Percentiles rank a stretch among this genome's conserved stretches.
These are phyloP conservation scores for Leccinum arenicola DNA, from an alignment of 768 basidiomycete species.

Conservation along the genomic window DNA sequence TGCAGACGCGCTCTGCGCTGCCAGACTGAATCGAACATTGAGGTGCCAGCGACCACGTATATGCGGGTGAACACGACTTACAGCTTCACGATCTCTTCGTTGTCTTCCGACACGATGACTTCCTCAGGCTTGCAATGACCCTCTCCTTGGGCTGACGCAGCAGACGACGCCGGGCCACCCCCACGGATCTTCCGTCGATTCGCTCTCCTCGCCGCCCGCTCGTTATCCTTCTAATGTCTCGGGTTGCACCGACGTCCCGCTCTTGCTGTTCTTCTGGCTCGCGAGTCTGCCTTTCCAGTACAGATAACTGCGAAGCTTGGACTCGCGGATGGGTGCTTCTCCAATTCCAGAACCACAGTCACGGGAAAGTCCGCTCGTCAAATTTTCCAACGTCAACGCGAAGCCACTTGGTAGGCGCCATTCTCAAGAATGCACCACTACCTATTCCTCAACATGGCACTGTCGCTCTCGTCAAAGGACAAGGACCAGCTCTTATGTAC, in stretches of 20 bases:
- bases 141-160: constrained; percentile 2
- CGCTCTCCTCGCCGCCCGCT: constrained; percentile 53
- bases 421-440: constrained; percentile 73
- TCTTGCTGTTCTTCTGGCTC: constrained; percentile 24
- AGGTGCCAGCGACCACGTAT: no score
- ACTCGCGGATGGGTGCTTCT: constrained; percentile 92
- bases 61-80: constrained; percentile 32
- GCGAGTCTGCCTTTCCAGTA: constrained; percentile 70
- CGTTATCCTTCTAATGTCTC: constrained; percentile 65
- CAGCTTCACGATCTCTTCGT: constrained; percentile 53
- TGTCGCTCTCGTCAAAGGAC: constrained; percentile 73
- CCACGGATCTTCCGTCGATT: constrained; percentile 77
- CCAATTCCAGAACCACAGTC: constrained; percentile 80
- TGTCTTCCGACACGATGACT: constrained; percentile 18
- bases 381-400: constrained; percentile 43
- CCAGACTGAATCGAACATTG: constrained; percentile 13
- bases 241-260: neutral
- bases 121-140: no score
- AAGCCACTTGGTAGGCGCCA: constrained; percentile 81
- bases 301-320: constrained; percentile 67
- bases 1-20: constrained; percentile 15
- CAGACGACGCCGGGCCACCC: constrained; percentile 44
- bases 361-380: constrained; percentile 50
- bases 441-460: constrained; percentile 82
- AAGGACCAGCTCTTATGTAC: constrained; percentile 90